Percentiles rank a stretch among this genome's conserved stretches.
Conservation (phyloP, 495 filamentous ascomycete species). For the Poronia punctata region DNA sequence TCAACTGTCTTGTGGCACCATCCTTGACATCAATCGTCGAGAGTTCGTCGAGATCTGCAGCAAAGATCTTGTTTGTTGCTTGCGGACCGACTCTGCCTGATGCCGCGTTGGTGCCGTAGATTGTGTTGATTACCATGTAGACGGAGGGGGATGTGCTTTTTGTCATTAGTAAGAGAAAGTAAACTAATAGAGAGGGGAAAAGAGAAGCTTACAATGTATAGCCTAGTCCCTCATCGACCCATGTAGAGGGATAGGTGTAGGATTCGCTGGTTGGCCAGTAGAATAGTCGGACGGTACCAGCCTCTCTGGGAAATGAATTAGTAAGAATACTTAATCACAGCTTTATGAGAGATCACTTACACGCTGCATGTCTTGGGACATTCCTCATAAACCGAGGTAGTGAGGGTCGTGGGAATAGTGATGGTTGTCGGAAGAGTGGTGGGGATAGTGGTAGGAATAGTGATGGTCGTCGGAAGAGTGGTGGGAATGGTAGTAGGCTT, state of each 20-base stretch:
- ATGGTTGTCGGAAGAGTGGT: conserved; percentile 12
- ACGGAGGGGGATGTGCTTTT: conserved; percentile 33
- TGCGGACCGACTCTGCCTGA: conserved; percentile 14
- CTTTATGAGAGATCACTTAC: conserved; percentile 15
- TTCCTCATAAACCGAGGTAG: conserved; percentile 9
- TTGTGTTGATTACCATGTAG: conserved; percentile 29
- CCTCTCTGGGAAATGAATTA: conserved; percentile 14
- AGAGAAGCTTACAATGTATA: conserved; percentile 30
- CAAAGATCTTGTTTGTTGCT: conserved; percentile 19
- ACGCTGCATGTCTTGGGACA: conserved; percentile 28
- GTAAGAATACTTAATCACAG: not conserved
- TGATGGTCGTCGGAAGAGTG: conserved; percentile 3
- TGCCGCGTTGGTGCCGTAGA: conserved; percentile 21
- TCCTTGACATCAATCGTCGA: conserved; percentile 17
- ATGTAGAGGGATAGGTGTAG: conserved; percentile 29
- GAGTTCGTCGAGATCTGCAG: conserved; percentile 20
- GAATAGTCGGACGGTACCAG: conserved; percentile 25
- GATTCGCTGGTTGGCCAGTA: conserved; percentile 30
- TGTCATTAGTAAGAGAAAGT: conserved; percentile 2
- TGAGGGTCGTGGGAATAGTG: conserved; percentile 10
- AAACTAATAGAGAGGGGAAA: not conserved
- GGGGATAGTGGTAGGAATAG: not conserved
- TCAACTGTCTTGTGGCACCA: conserved; percentile 21
- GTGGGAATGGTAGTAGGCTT: conserved; percentile 1
- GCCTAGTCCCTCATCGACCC: conserved; percentile 17